phyloP scores from a whole-genome alignment of 306 rosid species.

The Cucumis cinereus region DNA sequence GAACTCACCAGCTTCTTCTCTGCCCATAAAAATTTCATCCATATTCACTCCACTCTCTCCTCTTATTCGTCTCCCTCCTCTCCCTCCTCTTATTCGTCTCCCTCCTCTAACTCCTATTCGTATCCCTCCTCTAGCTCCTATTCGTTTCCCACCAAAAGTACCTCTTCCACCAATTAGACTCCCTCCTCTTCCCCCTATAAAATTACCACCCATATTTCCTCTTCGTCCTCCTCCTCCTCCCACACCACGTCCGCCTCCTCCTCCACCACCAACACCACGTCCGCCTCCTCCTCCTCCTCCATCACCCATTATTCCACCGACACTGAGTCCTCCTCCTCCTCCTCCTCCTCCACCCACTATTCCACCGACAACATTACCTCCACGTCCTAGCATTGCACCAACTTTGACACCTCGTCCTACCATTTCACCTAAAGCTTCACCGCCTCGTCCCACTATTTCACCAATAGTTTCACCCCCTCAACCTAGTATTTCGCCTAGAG shows the following conservation, averaged over 20 bases:
- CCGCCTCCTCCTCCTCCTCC: neutral
- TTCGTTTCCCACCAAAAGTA: neutral
- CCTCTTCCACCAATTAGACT: too few relatives aligned
- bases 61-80: neutral
- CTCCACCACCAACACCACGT: too few relatives aligned
- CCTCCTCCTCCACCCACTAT: neutral
- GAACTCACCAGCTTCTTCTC: neutral
- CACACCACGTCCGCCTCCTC: neutral
- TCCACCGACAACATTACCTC: neutral
- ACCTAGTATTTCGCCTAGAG: rapidly evolving
- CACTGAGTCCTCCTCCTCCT: neutral
- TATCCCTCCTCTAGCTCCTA: neutral
- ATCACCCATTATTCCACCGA: neutral
- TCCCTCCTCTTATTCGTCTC: neutral
- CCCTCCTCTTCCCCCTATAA: neutral
- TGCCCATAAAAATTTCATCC: neutral
- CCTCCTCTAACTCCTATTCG: neutral
- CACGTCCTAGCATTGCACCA: neutral
- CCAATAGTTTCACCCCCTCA: neutral
- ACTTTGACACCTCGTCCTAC: neutral
- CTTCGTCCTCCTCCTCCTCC: neutral
- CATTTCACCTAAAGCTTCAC: neutral
- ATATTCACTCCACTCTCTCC: neutral
- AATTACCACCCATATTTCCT: too few relatives aligned
- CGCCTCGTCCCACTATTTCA: neutral